Conservation (phyloP, 208 protist species). For the Herpetomonas tarakana region DNA sequence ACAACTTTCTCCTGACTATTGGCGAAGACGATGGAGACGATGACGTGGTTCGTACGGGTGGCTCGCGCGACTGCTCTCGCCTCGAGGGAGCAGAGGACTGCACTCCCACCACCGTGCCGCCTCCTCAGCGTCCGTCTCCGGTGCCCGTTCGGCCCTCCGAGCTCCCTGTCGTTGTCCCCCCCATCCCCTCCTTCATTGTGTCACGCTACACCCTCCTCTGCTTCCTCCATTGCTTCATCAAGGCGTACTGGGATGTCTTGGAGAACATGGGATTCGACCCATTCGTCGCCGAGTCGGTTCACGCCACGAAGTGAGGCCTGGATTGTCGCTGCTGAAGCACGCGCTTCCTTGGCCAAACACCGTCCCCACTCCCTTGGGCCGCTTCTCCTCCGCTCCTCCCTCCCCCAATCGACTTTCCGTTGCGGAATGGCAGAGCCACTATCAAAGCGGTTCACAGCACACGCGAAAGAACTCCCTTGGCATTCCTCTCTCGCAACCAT, state of each 20-base stretch:
- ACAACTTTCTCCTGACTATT: background rate
- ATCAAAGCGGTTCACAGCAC: no score
- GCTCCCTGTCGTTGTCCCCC: background rate
- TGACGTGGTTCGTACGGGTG: background rate
- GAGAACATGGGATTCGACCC: conserved; percentile 39
- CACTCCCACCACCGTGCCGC: no score
- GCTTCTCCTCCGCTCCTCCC: no score
- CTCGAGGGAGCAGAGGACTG: no score
- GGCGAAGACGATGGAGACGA: background rate
- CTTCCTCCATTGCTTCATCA: conserved; percentile 49
- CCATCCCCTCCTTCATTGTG: conserved; percentile 36
- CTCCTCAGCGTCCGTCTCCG: background rate
- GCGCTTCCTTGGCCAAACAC: no score
- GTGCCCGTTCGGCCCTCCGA: background rate
- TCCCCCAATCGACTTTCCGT: no score
- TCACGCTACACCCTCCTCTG: conserved; percentile 34
- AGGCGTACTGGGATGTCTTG: conserved; percentile 55
- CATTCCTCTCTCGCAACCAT: no score
- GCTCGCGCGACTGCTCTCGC: background rate
- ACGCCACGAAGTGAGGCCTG: background rate
- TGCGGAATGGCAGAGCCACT: no score
- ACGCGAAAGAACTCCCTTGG: no score
- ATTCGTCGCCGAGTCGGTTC: conserved; percentile 3
- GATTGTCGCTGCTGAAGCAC: no score
- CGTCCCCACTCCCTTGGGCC: no score